phyloP scores from a whole-genome alignment of 148 eudicot species.

The Vaccinium myrtillus region DNA sequence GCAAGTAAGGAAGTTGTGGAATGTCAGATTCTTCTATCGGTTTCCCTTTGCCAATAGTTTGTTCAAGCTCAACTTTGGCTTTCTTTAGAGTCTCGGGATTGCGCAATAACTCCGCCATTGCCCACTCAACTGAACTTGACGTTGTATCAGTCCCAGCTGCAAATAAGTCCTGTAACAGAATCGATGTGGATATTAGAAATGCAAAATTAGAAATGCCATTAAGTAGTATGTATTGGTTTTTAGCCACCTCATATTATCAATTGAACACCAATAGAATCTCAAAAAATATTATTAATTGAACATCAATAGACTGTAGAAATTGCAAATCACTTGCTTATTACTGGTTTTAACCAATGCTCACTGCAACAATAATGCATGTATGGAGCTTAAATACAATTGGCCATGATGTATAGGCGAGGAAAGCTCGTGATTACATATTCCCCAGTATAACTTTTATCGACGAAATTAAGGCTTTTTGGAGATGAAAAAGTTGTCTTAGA shows the following conservation, averaged over 20 bases:
- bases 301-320: too few relatives aligned
- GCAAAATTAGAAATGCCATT: neutral
- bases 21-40: neutral
- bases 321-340: neutral
- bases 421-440: too few relatives aligned
- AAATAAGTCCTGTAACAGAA: neutral
- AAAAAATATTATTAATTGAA: too few relatives aligned
- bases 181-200: neutral
- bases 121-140: neutral
- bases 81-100: neutral
- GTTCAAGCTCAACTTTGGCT: conserved; percentile 4
- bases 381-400: too few relatives aligned
- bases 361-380: too few relatives aligned
- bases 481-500: too few relatives aligned
- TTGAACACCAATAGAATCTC: too few relatives aligned
- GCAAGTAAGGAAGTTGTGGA: conserved; percentile 1
- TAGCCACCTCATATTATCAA: too few relatives aligned
- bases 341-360: neutral
- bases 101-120: conserved; percentile 2
- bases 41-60: neutral
- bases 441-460: too few relatives aligned
- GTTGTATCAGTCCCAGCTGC: neutral
- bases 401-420: too few relatives aligned
- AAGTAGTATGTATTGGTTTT: too few relatives aligned
- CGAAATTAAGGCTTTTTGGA: too few relatives aligned